phyloP scores from a whole-genome alignment of 768 basidiomycete genomes.

The Fibroporia radiculosa region DNA sequence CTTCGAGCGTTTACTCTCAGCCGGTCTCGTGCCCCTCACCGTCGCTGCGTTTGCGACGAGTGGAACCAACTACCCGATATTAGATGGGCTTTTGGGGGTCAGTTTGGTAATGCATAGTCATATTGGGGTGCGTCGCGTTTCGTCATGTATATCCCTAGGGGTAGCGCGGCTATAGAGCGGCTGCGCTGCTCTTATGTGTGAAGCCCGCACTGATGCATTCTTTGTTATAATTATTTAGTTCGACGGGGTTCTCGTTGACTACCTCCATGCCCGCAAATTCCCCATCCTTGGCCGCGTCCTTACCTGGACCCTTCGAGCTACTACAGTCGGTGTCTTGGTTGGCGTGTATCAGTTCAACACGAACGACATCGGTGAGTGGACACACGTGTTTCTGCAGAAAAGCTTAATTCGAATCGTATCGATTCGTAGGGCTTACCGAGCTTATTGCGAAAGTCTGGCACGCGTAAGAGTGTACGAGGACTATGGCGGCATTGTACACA shows the following conservation, averaged over 20 bases:
- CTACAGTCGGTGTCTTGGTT: conserved; percentile 75
- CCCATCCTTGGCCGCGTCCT: conserved; percentile 62
- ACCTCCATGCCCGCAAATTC: conserved; percentile 90
- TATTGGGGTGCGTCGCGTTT: conserved; percentile 63
- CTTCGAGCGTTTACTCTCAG: conserved; percentile 89
- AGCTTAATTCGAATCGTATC: background rate
- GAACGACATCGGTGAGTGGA: conserved; percentile 83
- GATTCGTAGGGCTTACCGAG: conserved; percentile 73
- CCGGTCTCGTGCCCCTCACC: conserved; percentile 81
- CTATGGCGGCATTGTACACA: too few species aligned
- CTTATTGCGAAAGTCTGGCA: conserved; percentile 77
- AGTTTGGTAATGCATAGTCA: conserved; percentile 92
- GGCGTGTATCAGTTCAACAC: conserved; percentile 99
- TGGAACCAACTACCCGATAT: conserved; percentile 67
- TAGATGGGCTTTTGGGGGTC: conserved; percentile 86
- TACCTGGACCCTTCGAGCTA: conserved; percentile 71
- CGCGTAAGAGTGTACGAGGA: conserved; percentile 36
- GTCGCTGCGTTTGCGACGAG: conserved; percentile 79
- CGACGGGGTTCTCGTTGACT: conserved; percentile 74
- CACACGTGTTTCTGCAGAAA: background rate
- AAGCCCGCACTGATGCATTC: background rate
- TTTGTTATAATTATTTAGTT: conserved; percentile 47
- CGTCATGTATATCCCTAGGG: background rate
- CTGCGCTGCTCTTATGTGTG: background rate
- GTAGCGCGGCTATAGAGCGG: background rate